Evolutionary conservation across 495 filamentous ascomycete genomes (phyloP), one percentile per base, ranked within the genome.

Genomic region (Aspergillus conjunctus): DNA sequence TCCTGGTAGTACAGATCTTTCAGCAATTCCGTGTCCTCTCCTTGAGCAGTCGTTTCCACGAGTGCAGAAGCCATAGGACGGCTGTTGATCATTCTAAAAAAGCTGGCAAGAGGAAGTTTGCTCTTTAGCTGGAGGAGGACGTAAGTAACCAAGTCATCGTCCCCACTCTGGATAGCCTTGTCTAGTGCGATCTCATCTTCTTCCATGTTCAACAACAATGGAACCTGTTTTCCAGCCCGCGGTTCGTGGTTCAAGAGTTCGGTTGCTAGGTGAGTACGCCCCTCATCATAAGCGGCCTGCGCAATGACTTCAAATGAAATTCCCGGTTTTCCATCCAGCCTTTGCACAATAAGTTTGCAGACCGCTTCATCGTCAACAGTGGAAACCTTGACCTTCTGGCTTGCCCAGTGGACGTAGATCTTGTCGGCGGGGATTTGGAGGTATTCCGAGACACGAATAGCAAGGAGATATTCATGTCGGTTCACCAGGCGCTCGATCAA

Each of bases 1-100:
- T 98, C 95, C 76, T 98, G 94, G 68, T 98, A 98, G 76, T 93
- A 98, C 22, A 98, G 81, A 71, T 98, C 94, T 68, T 97, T 98
- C 11, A 97, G 84, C 10, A 98, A 71, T 18, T 95, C 89, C 4
- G 80, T 82, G 66, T 97, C 94, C 51, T 91, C 86, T 21, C 82
- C 83, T 49, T 79, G 77, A 2, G 94, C 93, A 0, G 87, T 88
- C 2, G 91, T 85, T 69, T 98, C 94, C 32, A 98, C 90, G 15
- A 98, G 82, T 0, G 94, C 91, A 3, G 90, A 92, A 20, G 94
- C 94, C 52, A 90, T 83, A 0, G 95, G 93, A 7, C 93, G 87
- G 61, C 79, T 86, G 71, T 91, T 96, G 71, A 98, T 91, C 58
- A 91, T 88, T 54, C 92, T 87, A 81, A 98, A 98, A 79, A 98